These are phyloP conservation scores for Begonia loranthoides DNA, from an alignment of 306 rosid species.

Conservation along the genomic window DNA sequence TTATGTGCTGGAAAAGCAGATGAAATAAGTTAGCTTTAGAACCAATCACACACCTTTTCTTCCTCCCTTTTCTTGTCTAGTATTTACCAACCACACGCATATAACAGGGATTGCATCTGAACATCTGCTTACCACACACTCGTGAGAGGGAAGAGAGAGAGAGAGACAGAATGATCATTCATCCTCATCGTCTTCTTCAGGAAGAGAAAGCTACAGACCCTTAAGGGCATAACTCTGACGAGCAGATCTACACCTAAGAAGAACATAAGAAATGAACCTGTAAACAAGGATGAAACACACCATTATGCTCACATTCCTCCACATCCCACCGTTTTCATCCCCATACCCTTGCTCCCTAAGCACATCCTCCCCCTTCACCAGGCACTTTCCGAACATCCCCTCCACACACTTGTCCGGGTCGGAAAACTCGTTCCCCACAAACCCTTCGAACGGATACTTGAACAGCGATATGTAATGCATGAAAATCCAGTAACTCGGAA, in stretches of 20 bases:
- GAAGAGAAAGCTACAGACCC: no score
- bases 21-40: no score
- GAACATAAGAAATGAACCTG: slow-evolving; percentile 82
- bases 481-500: slow-evolving; percentile 77
- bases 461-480: slow-evolving; percentile 84
- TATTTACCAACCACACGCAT: no score
- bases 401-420: slow-evolving; percentile 72
- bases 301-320: slow-evolving; percentile 72
- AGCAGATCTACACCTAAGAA: slow-evolving; percentile 74
- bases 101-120: no score
- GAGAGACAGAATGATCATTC: no score
- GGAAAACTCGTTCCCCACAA: slow-evolving; percentile 80
- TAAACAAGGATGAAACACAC: slow-evolving; percentile 69
- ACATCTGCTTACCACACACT: no score
- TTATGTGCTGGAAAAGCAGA: no score
- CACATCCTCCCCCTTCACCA: slow-evolving; percentile 51
- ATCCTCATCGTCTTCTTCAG: no score
- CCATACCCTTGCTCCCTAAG: slow-evolving; percentile 76
- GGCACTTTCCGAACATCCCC: slow-evolving; percentile 54
- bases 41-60: no score
- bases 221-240: slow-evolving; percentile 13
- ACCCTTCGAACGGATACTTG: slow-evolving; percentile 95
- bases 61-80: no score
- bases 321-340: slow-evolving; percentile 48
- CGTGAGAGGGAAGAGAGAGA: no score